A percentile compares a stretch with the other conserved stretches of the same genome.
Evolutionary conservation across 2,329 filamentous ascomycete species (phyloP).

Genomic region (Pyrenochaeta sp.): DNA sequence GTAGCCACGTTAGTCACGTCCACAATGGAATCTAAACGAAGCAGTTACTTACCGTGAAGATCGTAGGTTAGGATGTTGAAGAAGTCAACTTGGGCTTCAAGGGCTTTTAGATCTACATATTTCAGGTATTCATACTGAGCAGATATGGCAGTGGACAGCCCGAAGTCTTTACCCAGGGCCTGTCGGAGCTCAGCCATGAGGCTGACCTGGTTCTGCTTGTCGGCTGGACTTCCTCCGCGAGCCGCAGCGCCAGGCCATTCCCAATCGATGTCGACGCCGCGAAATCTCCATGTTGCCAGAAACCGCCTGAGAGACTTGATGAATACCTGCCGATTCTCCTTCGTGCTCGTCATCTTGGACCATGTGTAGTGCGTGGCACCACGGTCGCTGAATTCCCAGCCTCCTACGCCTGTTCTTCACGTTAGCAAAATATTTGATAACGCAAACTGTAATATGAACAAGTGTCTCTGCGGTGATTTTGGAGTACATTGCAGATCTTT

Average conservation of each 20-base stretch:
- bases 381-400: constrained; percentile 46
- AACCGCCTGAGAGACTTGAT: constrained; percentile 51
- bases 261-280: constrained; percentile 59
- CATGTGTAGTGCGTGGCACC: constrained; percentile 50
- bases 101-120: constrained; percentile 34
- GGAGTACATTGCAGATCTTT: background rate
- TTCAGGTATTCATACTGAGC: constrained; percentile 38
- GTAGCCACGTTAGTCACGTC: background rate
- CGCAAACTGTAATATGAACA: background rate
- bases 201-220: constrained; percentile 36
- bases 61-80: constrained; percentile 60
- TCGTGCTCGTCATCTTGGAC: constrained; percentile 41
- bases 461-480: background rate
- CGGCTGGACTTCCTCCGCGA: constrained; percentile 47
- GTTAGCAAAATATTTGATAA: background rate
- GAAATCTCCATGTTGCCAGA: constrained; percentile 54
- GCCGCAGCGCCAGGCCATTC: constrained; percentile 46
- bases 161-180: constrained; percentile 26
- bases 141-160: constrained; percentile 37
- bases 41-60: constrained; percentile 48
- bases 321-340: constrained; percentile 47
- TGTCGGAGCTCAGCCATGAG: constrained; percentile 34
- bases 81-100: constrained; percentile 47
- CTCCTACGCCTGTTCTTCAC: constrained; percentile 44
- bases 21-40: background rate